phyloP scores from a whole-genome alignment of 2,329 filamentous ascomycete species.

The Cladosporium austrohemisphaericum region DNA sequence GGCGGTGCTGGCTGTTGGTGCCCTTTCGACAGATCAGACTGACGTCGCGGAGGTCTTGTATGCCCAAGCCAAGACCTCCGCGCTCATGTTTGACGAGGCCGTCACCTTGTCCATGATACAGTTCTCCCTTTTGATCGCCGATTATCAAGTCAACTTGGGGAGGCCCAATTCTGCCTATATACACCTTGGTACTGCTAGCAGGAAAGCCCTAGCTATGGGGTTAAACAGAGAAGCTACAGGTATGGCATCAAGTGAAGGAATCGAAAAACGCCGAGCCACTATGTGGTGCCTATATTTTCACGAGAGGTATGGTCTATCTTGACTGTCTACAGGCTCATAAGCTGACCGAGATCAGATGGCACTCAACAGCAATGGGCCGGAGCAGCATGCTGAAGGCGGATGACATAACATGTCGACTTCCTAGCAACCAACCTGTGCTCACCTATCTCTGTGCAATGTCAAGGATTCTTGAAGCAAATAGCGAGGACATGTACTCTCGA shows the following conservation, averaged over 20 bases:
- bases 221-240: conserved; percentile 24
- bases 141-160: conserved; percentile 31
- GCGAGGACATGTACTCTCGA: conserved; percentile 26
- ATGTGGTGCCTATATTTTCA: conserved; percentile 32
- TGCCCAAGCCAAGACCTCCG: conserved; percentile 27
- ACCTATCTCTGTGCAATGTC: conserved; percentile 22
- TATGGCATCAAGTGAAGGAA: conserved; percentile 2
- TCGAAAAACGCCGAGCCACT: conserved; percentile 26
- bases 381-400: conserved; percentile 21
- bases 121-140: conserved; percentile 26
- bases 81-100: conserved; percentile 28
- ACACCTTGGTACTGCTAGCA: conserved; percentile 27
- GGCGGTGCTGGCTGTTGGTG: conserved; percentile 28
- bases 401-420: conserved; percentile 27
- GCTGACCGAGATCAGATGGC: conserved; percentile 17
- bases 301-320: conserved; percentile 26
- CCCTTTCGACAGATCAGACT: conserved; percentile 25
- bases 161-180: conserved; percentile 31
- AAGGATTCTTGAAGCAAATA: conserved; percentile 19
- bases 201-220: conserved; percentile 31
- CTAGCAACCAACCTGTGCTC: conserved; percentile 20
- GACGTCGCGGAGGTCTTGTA: conserved; percentile 27
- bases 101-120: conserved; percentile 34
- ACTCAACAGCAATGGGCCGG: conserved; percentile 23
- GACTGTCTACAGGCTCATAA: neutral